phyloP scores from a whole-genome alignment of 2,329 filamentous ascomycete species.

The Cercospora nicotianae region DNA sequence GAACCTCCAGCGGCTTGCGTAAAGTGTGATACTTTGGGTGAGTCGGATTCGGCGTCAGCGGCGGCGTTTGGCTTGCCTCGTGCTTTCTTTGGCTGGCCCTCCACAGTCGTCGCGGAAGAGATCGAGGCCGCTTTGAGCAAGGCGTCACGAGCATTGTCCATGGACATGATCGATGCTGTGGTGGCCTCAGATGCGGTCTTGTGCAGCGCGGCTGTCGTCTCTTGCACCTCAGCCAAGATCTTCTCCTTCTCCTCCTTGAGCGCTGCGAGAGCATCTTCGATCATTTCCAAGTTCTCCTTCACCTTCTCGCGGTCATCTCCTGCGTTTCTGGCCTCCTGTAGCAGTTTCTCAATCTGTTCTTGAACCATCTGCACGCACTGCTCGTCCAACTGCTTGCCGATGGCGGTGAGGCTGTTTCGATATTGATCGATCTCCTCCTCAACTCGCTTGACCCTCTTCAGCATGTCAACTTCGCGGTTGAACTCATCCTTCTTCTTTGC shows the following conservation, averaged over 20 bases:
- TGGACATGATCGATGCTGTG: not conserved
- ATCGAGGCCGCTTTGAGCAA: not conserved
- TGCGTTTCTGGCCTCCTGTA: slow-evolving; percentile 20
- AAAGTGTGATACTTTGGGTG: not conserved
- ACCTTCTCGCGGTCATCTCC: slow-evolving; percentile 19
- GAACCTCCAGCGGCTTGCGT: not conserved
- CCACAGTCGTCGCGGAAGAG: not conserved
- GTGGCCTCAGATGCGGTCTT: not conserved
- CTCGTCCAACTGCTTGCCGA: slow-evolving; percentile 25
- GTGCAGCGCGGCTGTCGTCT: slow-evolving; percentile 12
- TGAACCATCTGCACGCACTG: slow-evolving; percentile 19
- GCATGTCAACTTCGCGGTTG: slow-evolving; percentile 27
- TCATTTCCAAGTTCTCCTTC: slow-evolving; percentile 19
- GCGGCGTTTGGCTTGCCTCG: not conserved
- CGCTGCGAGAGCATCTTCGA: slow-evolving; percentile 26
- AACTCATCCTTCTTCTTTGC: slow-evolving; percentile 23
- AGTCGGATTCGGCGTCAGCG: not conserved
- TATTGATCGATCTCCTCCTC: slow-evolving; percentile 27
- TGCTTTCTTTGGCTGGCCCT: not conserved
- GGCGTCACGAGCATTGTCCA: not conserved
- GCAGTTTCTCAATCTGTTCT: slow-evolving; percentile 20
- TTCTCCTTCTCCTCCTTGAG: slow-evolving; percentile 25
- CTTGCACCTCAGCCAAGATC: slow-evolving; percentile 19
- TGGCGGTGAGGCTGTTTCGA: slow-evolving; percentile 17
- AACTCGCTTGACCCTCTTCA: slow-evolving; percentile 28